phyloP scores from a whole-genome alignment of 495 filamentous ascomycete genomes.

The Lichina pygmaea region DNA sequence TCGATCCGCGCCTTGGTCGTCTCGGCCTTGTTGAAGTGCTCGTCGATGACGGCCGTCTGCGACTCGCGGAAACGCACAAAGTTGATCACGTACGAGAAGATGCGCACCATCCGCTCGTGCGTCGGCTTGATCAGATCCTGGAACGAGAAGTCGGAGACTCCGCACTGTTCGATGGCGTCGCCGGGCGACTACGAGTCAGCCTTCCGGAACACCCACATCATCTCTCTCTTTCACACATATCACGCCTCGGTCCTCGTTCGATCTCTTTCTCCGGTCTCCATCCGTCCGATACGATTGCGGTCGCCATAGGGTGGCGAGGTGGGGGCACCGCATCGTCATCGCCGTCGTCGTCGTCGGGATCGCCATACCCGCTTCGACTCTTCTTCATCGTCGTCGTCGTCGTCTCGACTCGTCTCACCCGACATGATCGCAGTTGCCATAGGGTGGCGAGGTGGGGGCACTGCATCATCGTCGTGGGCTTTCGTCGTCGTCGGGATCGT shows the following conservation, averaged over 20 bases:
- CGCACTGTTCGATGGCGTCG: conserved; percentile 23
- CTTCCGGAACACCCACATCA: neutral
- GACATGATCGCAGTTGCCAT: no score
- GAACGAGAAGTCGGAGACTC: conserved; percentile 81
- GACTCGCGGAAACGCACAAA: conserved; percentile 91
- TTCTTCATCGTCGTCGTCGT: no score
- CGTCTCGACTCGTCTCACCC: no score
- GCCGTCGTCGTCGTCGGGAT: no score
- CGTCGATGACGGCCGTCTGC: conserved; percentile 60
- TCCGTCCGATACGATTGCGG: neutral
- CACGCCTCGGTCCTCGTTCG: neutral
- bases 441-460: no score
- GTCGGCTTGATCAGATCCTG: conserved; percentile 72
- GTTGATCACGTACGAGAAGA: conserved; percentile 92
- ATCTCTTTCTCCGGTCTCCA: neutral
- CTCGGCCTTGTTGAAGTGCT: conserved; percentile 77
- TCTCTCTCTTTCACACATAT: neutral
- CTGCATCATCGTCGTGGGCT: no score
- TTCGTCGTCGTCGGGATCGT: no score
- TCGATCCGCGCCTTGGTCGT: conserved; percentile 66
- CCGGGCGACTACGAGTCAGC: neutral
- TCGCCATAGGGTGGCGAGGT: no score
- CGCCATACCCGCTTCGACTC: no score
- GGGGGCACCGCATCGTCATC: no score
- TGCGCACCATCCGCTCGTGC: conserved; percentile 60